These are phyloP conservation scores for Cladorrhinum samala DNA, from an alignment of 495 filamentous ascomycete genomes.

Conservation along the genomic window DNA sequence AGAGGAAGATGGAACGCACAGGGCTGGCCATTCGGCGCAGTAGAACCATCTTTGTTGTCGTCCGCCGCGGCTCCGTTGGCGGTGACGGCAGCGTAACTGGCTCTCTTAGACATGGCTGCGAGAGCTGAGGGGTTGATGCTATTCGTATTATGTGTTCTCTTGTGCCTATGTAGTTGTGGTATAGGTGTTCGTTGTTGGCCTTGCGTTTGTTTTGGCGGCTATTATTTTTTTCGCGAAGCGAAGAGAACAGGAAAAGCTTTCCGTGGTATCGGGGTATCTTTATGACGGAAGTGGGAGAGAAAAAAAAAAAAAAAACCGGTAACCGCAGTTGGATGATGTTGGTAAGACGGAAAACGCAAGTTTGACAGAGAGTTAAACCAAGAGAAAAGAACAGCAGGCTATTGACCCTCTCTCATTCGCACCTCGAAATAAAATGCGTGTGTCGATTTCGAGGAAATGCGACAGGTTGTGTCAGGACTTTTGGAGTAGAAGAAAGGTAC, in stretches of 20 bases:
- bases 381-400: neutral
- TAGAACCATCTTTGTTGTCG: slow-evolving; percentile 26
- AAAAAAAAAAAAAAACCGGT: neutral
- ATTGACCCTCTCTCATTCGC: no score
- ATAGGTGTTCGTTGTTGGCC: neutral
- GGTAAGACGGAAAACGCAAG: neutral
- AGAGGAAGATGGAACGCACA: slow-evolving; percentile 9
- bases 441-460: neutral
- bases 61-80: slow-evolving; percentile 38
- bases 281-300: neutral
- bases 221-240: neutral
- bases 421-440: neutral
- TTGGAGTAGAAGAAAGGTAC: neutral
- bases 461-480: neutral
- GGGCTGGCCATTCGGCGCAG: slow-evolving; percentile 25
- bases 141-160: neutral
- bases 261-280: neutral
- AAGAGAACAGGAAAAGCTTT: no score
- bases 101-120: slow-evolving; percentile 46
- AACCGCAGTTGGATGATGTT: no score
- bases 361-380: no score
- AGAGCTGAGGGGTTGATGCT: neutral
- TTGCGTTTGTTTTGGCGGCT: neutral
- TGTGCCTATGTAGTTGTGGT: neutral
- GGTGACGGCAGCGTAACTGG: slow-evolving; percentile 25